Base-by-base conservation (phyloP, 139 green algal genomes). In the Astrephomene gubernaculifera region DNA sequence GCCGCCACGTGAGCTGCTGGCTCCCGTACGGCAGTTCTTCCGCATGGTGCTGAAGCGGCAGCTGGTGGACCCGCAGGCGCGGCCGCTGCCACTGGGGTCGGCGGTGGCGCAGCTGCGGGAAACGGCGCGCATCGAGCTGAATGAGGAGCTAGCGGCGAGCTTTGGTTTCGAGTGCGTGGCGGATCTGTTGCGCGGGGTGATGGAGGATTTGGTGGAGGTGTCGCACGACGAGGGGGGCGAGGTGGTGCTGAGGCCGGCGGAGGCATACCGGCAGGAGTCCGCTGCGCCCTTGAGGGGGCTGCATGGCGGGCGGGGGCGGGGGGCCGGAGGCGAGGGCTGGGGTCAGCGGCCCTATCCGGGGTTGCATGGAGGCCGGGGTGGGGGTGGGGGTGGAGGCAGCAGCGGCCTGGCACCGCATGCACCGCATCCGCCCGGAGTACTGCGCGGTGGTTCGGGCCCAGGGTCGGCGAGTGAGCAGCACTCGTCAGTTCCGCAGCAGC, bases 81-180 rank as follows among this genome's bases (percentile, higher is more conserved):
- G 36, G 72, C 72, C 72, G 49, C 21, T 81, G 52, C 72, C 72
- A 24, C 72, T 81, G 52, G 31, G 19, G 33, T 49, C 21, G 22
- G 49, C 25, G 4, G 8, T 67, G 33, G 35, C 33, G 49, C 49
- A 52, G 10, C 49, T 81, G 52, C 72, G 33, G 22, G 9, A 22
- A 7, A 3, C 2, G 22, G 72, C 52, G 35, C 6, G 35, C 6
- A 33, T 81, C 22, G 8, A 52, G 2, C 49, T 81, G 31, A 24
- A 68, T 21, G 1, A 22, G n/a, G 21, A 33, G 21, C 54, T 60
- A 33, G 52, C n/a, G 24, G 33, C 33, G 33, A 0, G 4, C 4
- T 38, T 68, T 12, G 72, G 72, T 4, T 57, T 60, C 7, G 33
- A 25, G 2, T 69, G 33, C 52, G 29, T 53, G 2, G 52, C 67